Evolutionary conservation across 169 alveolate species (phyloP).

Genomic region (Cryptosporidium meleagridis): DNA sequence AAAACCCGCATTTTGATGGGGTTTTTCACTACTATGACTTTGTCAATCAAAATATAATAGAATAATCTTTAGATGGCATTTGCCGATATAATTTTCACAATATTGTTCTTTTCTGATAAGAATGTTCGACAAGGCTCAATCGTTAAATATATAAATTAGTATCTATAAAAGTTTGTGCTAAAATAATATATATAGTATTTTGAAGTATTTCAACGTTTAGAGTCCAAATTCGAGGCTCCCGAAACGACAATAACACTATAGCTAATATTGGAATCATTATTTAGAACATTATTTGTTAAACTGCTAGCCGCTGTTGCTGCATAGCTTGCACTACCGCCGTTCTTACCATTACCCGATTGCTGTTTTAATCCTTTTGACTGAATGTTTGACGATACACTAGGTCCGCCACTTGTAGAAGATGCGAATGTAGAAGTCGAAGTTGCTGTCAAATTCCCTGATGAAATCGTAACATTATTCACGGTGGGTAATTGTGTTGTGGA

Average conservation of each 20-base stretch:
- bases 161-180: slow-evolving; percentile 8
- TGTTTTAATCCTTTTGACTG: slow-evolving; percentile 37
- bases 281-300: slow-evolving; percentile 39
- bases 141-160: slow-evolving; percentile 25
- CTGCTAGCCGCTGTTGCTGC: slow-evolving; percentile 74
- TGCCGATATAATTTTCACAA: background rate
- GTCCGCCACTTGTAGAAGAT: slow-evolving; percentile 16
- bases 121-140: background rate
- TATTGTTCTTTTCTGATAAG: background rate
- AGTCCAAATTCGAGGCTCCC: slow-evolving; percentile 66
- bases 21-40: slow-evolving; percentile 65
- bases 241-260: slow-evolving; percentile 73
- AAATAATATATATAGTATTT: slow-evolving; percentile 1
- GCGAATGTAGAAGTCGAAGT: background rate
- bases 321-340: slow-evolving; percentile 47
- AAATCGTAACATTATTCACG: background rate
- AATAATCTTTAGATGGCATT: slow-evolving; percentile 11
- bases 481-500: background rate
- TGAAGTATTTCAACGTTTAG: slow-evolving; percentile 37
- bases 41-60: slow-evolving; percentile 30
- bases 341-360: slow-evolving; percentile 8
- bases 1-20: slow-evolving; percentile 58
- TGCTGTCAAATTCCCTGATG: background rate
- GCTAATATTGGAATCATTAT: slow-evolving; percentile 52
- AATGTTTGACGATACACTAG: background rate